Evolutionary conservation across 176 grass and related monocot genomes (phyloP), one percentile per base, ranked within the genome.

Genomic region (Areca catechu): DNA sequence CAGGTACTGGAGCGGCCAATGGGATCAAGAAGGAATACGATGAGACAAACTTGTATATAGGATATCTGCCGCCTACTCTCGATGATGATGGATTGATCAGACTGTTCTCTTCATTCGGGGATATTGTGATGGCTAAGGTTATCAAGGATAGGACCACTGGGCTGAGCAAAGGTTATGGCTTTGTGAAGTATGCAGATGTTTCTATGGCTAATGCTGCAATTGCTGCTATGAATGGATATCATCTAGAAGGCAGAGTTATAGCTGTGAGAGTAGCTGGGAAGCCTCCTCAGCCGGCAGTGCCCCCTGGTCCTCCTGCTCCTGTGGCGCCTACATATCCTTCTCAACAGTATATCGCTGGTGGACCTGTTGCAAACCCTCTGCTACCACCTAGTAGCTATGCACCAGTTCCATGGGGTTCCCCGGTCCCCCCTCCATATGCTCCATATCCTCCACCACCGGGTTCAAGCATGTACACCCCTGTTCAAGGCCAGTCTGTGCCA

Each of bases 121-220:
- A 92, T 56, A 98, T 98, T 71, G 75, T 70, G 48, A 92, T 92
- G 93, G 93, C 93, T 3, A 98, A 98, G 72, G 87, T 98, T 71
- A 92, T 98, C 71, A 98, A 78, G 73, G 93, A 98, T 70, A 79
- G 88, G 18, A 80, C 74, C 51, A 89, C 81, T 23, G 84, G 88
- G 43, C 61, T 80, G 21, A 98, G 84, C 51, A 98, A 92, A 88
- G 93, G 93, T 19, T 92, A 98, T 50, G 93, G 93, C 12, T 98
- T 98, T 82, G 84, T 92, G 28, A 92, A 92, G 60, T 98, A 92
- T 60, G 69, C 81, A 23, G 84, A 98, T 77, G 84, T 89, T 19
- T 82, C 93, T 7, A 85, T 85, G 73, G 93, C 87, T 57, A 98
- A 91, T 60, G 83, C 77, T 10, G 93, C 87, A 17, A 92, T 85